A percentile compares a stretch with the other conserved stretches of the same genome.
These are phyloP conservation scores for Sideroxylon spinosum DNA, from an alignment of 179 eudicot species.

Conservation along the genomic window DNA sequence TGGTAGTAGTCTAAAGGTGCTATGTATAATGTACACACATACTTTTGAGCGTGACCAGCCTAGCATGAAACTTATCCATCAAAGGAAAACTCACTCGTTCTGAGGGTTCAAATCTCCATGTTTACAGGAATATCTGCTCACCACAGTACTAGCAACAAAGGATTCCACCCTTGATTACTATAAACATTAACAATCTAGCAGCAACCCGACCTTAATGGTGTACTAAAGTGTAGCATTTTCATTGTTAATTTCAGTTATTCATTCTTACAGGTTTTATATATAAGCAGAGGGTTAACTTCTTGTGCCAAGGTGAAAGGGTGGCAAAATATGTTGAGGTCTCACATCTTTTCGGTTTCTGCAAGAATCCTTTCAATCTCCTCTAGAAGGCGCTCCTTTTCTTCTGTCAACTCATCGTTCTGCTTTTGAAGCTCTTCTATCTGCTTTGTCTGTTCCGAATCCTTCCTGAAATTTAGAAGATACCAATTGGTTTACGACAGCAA, in stretches of 20 bases:
- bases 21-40: too few species aligned
- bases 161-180: too few species aligned
- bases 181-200: too few species aligned
- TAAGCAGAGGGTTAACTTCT: background rate
- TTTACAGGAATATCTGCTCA: too few species aligned
- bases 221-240: background rate
- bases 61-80: too few species aligned
- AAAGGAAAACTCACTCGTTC: too few species aligned
- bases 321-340: background rate
- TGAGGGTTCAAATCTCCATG: too few species aligned
- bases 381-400: slow-evolving; percentile 47
- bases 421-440: slow-evolving; percentile 51
- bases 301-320: background rate
- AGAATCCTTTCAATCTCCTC: slow-evolving; percentile 49
- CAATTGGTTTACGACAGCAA: background rate
- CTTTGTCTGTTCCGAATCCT: slow-evolving; percentile 56
- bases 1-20: too few species aligned
- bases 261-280: background rate
- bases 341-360: slow-evolving; percentile 25
- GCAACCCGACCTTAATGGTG: background rate
- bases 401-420: slow-evolving; percentile 34
- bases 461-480: slow-evolving; percentile 28
- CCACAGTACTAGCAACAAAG: too few species aligned
- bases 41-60: too few species aligned
- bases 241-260: background rate